A percentile compares a stretch with the other conserved stretches of the same genome.
These are phyloP conservation scores for Diplocarpon rosae DNA, from an alignment of 2,329 filamentous ascomycete genomes.

Conservation along the genomic window DNA sequence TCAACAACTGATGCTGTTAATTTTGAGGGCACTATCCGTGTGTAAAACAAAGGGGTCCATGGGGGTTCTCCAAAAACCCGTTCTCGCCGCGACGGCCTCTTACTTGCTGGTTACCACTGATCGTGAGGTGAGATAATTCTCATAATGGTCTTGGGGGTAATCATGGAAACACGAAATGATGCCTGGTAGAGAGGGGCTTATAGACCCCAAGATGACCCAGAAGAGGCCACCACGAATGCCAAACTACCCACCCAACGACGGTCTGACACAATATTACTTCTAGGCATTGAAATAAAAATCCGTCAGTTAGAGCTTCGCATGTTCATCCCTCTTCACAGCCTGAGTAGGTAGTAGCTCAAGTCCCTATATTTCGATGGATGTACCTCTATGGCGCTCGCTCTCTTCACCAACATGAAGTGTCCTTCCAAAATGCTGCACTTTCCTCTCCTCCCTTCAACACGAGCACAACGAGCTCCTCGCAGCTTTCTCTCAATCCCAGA, in stretches of 20 bases:
- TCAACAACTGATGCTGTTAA: too few relatives aligned
- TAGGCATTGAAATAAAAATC: conserved; percentile 15
- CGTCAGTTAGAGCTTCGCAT: conserved; percentile 17
- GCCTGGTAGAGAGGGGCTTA: conserved; percentile 10
- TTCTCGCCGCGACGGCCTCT: conserved; percentile 2
- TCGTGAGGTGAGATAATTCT: conserved; percentile 6
- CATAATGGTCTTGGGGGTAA: conserved; percentile 18
- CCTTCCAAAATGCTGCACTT: conserved; percentile 40
- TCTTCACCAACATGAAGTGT: conserved; percentile 44
- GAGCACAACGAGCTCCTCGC: conserved; percentile 42
- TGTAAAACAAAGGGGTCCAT: conserved; percentile 19
- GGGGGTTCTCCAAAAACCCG: conserved; percentile 5
- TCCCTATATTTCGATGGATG: conserved; percentile 23
- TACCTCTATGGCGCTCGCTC: conserved; percentile 25
- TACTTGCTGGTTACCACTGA: conserved; percentile 9
- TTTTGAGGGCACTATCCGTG: conserved; percentile 12
- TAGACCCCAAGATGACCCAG: conserved; percentile 8
- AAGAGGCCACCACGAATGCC: conserved; percentile 13
- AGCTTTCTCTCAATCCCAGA: conserved; percentile 39
- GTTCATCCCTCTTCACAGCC: conserved; percentile 11
- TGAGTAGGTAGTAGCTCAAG: conserved; percentile 8
- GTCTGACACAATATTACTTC: conserved; percentile 11
- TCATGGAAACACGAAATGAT: conserved; percentile 22
- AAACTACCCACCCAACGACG: conserved; percentile 16
- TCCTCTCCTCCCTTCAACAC: conserved; percentile 40